A percentile compares a stretch with the other conserved stretches of the same genome.
Evolutionary conservation across 2,329 filamentous ascomycete genomes (phyloP).

Genomic region (Elsinoe necatrix): DNA sequence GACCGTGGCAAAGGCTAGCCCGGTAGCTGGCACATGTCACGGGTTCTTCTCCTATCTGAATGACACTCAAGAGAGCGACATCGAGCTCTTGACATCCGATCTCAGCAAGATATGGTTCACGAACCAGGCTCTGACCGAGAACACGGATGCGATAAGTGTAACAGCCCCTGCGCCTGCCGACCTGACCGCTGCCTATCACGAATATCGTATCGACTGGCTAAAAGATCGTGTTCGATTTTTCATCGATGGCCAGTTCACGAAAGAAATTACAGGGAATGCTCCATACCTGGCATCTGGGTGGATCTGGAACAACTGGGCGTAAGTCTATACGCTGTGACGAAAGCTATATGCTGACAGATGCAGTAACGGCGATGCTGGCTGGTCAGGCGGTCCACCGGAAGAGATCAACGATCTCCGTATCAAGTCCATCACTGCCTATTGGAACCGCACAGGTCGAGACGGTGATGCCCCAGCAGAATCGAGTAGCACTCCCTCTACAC

Average conservation of each 20-base stretch:
- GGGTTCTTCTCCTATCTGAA: slow-evolving; percentile 80
- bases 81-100: slow-evolving; percentile 42
- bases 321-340: not conserved
- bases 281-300: slow-evolving; percentile 56
- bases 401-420: slow-evolving; percentile 56
- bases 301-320: slow-evolving; percentile 64
- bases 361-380: slow-evolving; percentile 56
- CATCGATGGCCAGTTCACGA: slow-evolving; percentile 54
- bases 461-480: not conserved
- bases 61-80: slow-evolving; percentile 71
- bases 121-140: slow-evolving; percentile 54
- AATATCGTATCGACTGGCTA: slow-evolving; percentile 71
- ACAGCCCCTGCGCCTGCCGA: slow-evolving; percentile 52
- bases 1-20: slow-evolving; percentile 57
- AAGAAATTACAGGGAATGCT: slow-evolving; percentile 38
- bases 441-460: slow-evolving; percentile 43
- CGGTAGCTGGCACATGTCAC: slow-evolving; percentile 58
- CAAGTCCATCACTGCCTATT: slow-evolving; percentile 67
- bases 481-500: not conserved
- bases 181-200: slow-evolving; percentile 63
- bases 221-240: slow-evolving; percentile 57
- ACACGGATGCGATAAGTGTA: slow-evolving; percentile 50
- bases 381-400: slow-evolving; percentile 62
- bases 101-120: slow-evolving; percentile 37
- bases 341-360: not conserved